Base-by-base conservation (phyloP, 2,329 filamentous ascomycete species). In the Diaporthe ilicicola region DNA sequence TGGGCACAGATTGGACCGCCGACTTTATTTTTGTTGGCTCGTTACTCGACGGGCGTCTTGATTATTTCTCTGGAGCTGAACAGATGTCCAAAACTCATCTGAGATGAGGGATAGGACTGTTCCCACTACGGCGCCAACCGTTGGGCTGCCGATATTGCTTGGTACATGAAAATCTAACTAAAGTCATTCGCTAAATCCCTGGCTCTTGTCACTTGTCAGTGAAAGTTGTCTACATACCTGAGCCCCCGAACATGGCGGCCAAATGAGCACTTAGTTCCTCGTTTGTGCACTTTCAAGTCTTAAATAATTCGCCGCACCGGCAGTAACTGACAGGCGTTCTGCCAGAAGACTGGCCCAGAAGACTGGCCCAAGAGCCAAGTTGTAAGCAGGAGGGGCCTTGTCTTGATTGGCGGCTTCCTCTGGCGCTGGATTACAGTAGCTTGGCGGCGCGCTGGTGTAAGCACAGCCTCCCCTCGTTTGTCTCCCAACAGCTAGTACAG, bases 11-110 rank as follows among this genome's bases (percentile, higher is more conserved):
- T 24, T 46, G 59, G 29, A 15, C 27, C 39, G 17, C 39, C 39
- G 29, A 13, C 19, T 34, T 27, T 22, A 54, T 15, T 29, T 15
- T 22, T 29, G 10, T 29, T 42, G 15, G 4, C 9, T 48, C 5
- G 12, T 19, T 1, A 22, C 22, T 27, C 12, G 32, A 10, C 1
- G 64, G 32, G 34, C 32, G 7, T 59, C 19, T 42, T 17, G n/a
- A n/a, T n/a, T 48, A 22, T 48, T 44, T 46, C 2, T 51, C 19
- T 39, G 19, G 62, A 51, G 51, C 59, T 64, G 22, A 69, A 53
- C 67, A 73, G 70, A 72, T 73, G 72, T 24, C 70, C 70, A 73
- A n/a, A n/a, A 73, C 67, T 73, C 66, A 68, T 73, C 67, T 73
- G 70, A 32, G 44, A 69, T 61, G 70, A 39, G 37, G 65, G 37